Percentiles rank a stretch among this genome's conserved stretches.
Evolutionary conservation across 257 asterid species (phyloP).

Genomic region (Solanum pimpinellifolium): DNA sequence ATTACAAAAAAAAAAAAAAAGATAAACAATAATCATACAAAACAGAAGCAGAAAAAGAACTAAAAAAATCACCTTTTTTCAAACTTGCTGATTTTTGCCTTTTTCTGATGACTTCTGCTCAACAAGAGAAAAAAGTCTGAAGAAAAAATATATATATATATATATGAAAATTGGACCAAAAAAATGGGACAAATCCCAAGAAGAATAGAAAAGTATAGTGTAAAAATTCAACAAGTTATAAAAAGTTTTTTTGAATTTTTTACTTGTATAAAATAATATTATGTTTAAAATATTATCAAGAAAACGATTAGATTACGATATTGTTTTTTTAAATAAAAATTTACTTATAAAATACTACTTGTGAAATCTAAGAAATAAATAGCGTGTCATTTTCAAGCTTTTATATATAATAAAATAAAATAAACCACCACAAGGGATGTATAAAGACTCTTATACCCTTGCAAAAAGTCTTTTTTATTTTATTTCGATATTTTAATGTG

Average conservation of each 20-base stretch:
- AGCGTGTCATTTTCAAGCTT: constrained; percentile 1
- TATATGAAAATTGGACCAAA: neutral
- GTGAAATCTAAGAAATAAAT: neutral
- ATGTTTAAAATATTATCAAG: neutral
- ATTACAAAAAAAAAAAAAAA: neutral
- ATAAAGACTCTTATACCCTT: neutral
- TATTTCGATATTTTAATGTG: neutral
- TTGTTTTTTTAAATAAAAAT: neutral
- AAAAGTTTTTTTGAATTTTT: neutral
- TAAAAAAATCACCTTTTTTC: neutral
- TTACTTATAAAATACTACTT: neutral
- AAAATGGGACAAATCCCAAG: constrained; percentile 1
- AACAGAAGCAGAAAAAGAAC: neutral
- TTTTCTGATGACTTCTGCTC: neutral
- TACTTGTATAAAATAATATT: neutral
- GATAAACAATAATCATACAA: neutral
- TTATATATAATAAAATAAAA: neutral
- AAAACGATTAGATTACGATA: neutral
- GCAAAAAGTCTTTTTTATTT: neutral
- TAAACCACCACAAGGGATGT: neutral
- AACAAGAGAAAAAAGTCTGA: neutral
- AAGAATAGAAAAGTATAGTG: neutral
- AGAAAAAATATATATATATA: neutral
- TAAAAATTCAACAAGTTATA: neutral
- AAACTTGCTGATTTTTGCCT: neutral